phyloP scores from a whole-genome alignment of 2,329 filamentous ascomycete species.

The Fusarium austroafricanum region DNA sequence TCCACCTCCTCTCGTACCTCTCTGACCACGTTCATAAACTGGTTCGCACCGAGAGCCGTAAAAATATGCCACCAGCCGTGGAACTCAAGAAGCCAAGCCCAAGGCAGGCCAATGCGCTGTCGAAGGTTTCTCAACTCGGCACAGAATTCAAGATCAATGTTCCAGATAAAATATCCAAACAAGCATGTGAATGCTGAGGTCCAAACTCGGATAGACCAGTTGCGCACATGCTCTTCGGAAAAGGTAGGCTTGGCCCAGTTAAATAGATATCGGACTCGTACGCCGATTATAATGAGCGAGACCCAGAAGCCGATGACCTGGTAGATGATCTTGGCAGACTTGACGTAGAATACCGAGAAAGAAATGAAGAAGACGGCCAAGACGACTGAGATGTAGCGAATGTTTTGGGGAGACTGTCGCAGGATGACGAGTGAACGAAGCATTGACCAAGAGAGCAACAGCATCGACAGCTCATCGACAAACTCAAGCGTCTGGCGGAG shows the following conservation, averaged over 20 bases:
- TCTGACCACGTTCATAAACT: conserved; percentile 51
- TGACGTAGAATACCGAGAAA: conserved; percentile 58
- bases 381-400: conserved; percentile 49
- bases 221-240: conserved; percentile 41
- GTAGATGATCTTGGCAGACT: conserved; percentile 56
- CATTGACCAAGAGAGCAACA: conserved; percentile 63
- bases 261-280: conserved; percentile 52
- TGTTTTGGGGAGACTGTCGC: conserved; percentile 53
- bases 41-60: conserved; percentile 65
- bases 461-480: conserved; percentile 70
- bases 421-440: conserved; percentile 62
- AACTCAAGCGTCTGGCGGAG: conserved; percentile 58
- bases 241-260: conserved; percentile 47
- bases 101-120: conserved; percentile 62
- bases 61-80: conserved; percentile 75
- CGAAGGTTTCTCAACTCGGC: conserved; percentile 59
- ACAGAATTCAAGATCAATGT: conserved; percentile 67
- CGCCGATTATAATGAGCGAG: conserved; percentile 49
- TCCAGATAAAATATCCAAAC: conserved; percentile 65
- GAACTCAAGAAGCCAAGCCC: conserved; percentile 66
- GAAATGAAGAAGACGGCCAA: conserved; percentile 56
- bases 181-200: conserved; percentile 52
- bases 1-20: conserved; percentile 43
- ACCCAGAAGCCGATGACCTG: conserved; percentile 55
- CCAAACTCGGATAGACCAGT: conserved; percentile 47